These are phyloP conservation scores for Mimosa pudica DNA, from an alignment of 306 rosid species.

Conservation along the genomic window DNA sequence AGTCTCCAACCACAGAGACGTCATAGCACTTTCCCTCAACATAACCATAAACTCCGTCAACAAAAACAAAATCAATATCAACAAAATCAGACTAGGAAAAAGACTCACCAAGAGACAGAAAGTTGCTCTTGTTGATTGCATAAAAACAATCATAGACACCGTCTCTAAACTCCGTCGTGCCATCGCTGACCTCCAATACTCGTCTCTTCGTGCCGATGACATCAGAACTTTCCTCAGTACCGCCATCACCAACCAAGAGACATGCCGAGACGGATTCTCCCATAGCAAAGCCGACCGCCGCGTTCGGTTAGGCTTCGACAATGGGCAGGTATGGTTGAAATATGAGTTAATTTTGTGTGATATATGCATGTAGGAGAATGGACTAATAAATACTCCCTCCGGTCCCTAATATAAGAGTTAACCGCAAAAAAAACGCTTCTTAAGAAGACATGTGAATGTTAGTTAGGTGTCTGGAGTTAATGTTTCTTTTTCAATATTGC, in stretches of 20 bases:
- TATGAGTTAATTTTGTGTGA: too few species aligned
- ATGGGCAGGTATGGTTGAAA: conserved; percentile 55
- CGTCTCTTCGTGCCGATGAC: conserved; percentile 68
- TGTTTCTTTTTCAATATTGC: too few species aligned
- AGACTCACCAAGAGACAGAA: conserved; percentile 54
- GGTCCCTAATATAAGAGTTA: too few species aligned
- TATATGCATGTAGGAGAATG: too few species aligned
- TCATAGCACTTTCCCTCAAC: conserved; percentile 51
- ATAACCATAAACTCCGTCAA: conserved; percentile 49
- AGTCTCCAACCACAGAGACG: conserved; percentile 51
- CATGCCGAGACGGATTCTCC: conserved; percentile 86
- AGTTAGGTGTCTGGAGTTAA: too few species aligned
- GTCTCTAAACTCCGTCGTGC: conserved; percentile 42
- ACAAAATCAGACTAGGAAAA: conserved; percentile 34
- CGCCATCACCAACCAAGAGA: conserved; percentile 86
- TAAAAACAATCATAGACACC: conserved; percentile 64
- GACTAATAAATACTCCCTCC: too few species aligned
- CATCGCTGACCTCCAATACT: conserved; percentile 38
- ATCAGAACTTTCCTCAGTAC: conserved; percentile 71
- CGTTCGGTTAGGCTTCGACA: conserved; percentile 43
- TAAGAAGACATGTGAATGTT: too few species aligned
- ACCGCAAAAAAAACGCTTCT: too few species aligned
- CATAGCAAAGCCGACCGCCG: conserved; percentile 52
- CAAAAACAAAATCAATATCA: conserved; percentile 44
- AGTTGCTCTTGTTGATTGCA: conserved; percentile 67